phyloP scores from a whole-genome alignment of 2,329 filamentous ascomycete genomes.

The Fusarium annulatum region DNA sequence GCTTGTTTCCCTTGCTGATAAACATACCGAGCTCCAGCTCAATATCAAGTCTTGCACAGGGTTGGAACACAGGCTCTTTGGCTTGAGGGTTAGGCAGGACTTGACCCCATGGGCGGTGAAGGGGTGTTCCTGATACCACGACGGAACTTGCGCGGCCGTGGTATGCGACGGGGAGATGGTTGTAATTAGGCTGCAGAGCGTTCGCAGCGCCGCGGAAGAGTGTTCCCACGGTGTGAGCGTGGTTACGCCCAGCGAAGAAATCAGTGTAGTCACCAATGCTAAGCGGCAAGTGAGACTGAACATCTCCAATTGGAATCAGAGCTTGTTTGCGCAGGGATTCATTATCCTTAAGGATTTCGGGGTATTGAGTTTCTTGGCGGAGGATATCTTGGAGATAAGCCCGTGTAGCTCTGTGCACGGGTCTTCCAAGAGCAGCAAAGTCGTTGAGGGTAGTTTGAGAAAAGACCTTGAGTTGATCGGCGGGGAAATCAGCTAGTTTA shows the following conservation, averaged over 20 bases:
- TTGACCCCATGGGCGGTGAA: constrained; percentile 79
- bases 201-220: constrained; percentile 79
- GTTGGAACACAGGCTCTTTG: constrained; percentile 64
- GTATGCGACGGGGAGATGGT: constrained; percentile 82
- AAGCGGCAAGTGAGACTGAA: constrained; percentile 77
- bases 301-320: constrained; percentile 52
- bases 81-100: constrained; percentile 65
- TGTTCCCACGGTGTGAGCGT: constrained; percentile 76
- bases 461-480: constrained; percentile 44
- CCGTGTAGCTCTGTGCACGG: constrained; percentile 76
- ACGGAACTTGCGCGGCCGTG: constrained; percentile 82
- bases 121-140: constrained; percentile 77
- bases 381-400: constrained; percentile 71
- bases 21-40: constrained; percentile 84
- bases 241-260: constrained; percentile 83
- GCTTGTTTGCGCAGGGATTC: constrained; percentile 45
- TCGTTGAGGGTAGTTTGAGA: constrained; percentile 46
- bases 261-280: constrained; percentile 86
- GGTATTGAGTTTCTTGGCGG: constrained; percentile 62
- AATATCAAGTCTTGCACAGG: constrained; percentile 73
- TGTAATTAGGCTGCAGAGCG: constrained; percentile 84
- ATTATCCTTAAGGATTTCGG: constrained; percentile 51
- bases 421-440: constrained; percentile 66
- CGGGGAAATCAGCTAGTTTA: constrained; percentile 39
- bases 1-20: constrained; percentile 71